Evolutionary conservation across 371 early-diverging fungal genomes (phyloP).

Genomic region (Funneliformis caledonium): DNA sequence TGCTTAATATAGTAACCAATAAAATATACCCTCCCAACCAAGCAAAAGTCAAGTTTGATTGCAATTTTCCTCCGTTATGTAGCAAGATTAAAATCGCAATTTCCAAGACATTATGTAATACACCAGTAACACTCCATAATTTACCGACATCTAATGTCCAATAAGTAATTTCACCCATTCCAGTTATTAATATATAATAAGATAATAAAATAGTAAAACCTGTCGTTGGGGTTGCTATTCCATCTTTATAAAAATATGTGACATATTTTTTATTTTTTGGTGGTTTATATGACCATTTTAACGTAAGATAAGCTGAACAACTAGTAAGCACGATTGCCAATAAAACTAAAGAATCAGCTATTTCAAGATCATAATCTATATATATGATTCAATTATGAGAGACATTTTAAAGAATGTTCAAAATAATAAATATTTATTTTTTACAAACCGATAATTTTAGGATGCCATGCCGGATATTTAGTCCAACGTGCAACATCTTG

Average conservation of each 20-base stretch:
- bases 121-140: conserved; percentile 4
- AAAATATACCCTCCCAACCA: neutral
- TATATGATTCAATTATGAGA: neutral
- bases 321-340: neutral
- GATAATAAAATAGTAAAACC: conserved; percentile 1
- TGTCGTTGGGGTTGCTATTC: neutral
- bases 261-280: neutral
- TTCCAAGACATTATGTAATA: conserved; percentile 25
- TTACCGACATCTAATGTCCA: conserved; percentile 30
- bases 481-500: conserved; percentile 13
- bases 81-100: neutral
- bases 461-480: conserved; percentile 25
- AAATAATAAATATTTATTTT: neutral
- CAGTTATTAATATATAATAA: conserved; percentile 16
- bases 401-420: neutral
- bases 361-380: conserved; percentile 6
- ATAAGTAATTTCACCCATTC: neutral
- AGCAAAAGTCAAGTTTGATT: neutral
- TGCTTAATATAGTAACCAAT: neutral
- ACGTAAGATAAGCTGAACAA: neutral
- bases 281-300: conserved; percentile 14
- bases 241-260: conserved; percentile 16
- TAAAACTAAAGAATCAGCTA: neutral
- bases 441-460: conserved; percentile 17
- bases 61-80: conserved; percentile 34